These are phyloP conservation scores for Penicillium macrosclerotiorum DNA, from an alignment of 495 filamentous ascomycete species.

Conservation along the genomic window DNA sequence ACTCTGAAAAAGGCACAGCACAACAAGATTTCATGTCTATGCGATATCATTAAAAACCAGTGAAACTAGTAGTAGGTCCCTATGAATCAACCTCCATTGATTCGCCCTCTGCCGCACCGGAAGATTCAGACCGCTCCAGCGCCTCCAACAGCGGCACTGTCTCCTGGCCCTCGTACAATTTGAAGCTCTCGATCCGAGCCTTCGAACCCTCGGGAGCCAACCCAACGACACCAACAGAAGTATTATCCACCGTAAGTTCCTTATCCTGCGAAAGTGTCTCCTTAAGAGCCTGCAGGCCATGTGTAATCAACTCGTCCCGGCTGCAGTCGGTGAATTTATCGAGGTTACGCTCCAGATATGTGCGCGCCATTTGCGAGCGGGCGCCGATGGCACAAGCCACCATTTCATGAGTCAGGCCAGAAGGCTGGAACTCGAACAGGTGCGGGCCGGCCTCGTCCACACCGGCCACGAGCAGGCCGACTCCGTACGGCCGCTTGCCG, in stretches of 20 bases:
- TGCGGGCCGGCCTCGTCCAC: slow-evolving; percentile 92
- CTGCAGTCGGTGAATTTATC: slow-evolving; percentile 70
- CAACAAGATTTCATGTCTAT: slow-evolving; percentile 39
- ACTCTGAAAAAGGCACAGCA: slow-evolving; percentile 17
- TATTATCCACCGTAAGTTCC: slow-evolving; percentile 94
- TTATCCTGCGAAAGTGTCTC: slow-evolving; percentile 96
- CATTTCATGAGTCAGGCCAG: slow-evolving; percentile 96
- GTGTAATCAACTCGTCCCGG: slow-evolving; percentile 82
- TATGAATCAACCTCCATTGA: slow-evolving; percentile 84
- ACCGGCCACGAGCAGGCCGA: slow-evolving; percentile 88
- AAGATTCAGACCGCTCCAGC: slow-evolving; percentile 69
- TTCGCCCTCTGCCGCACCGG: slow-evolving; percentile 61
- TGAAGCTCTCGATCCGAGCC: slow-evolving; percentile 72
- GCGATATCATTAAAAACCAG: slow-evolving; percentile 24
- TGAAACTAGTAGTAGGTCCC: too few relatives aligned
- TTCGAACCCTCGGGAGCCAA: slow-evolving; percentile 49
- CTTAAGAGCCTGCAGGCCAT: slow-evolving; percentile 89
- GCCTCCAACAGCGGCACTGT: slow-evolving; percentile 65
- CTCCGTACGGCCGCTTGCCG: slow-evolving; percentile 94
- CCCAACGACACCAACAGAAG: slow-evolving; percentile 83
- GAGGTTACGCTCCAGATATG: slow-evolving; percentile 89
- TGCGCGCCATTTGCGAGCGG: slow-evolving; percentile 93
- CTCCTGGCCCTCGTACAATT: slow-evolving; percentile 86
- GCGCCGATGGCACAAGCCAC: slow-evolving; percentile 91
- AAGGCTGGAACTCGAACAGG: slow-evolving; percentile 97